Base-by-base conservation (phyloP, 164 flowering plant genomes). In the Annona squamosa region DNA sequence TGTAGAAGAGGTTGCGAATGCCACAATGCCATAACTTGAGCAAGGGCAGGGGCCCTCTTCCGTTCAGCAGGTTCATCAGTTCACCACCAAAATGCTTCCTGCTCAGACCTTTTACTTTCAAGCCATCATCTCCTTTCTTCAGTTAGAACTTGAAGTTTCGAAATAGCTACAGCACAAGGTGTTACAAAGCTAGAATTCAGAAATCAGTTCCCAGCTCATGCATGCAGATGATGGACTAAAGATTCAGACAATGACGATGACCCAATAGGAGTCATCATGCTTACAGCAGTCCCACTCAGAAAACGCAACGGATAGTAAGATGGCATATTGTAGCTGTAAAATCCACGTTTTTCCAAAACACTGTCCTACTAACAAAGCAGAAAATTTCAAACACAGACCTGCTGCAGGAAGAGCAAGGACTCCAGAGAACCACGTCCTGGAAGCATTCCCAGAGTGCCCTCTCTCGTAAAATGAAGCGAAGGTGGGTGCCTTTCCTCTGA, bases 361-460 rank as follows among this genome's bases (percentile, higher is more conserved):
- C 42, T 42, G 13, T 10, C 41, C 5, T 56, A 26, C 37, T 9
- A 2, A 52, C 16, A 70, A 9, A 26, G 48, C 4, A 56, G 63
- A 3, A 70, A n/a, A 37, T 41, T 48, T 12, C 43, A 45, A 26
- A 47, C n/a, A 18, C 71, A 72, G 80, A 95, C 99, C 98, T 90
- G 97, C 97, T 0, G 89, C 91, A 67, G 99, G 94, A 74, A 93
- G 83, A 41, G 88, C 91, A 72, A 93, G 83, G 18, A 81, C 84
- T 71, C 90, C 88, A 68, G 97, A 81, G 75, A 89, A 62, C 97
- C 98, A 96, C 69, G 80, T 82, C 44, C 83, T 77, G 42, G 86
- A 77, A 7, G 85, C 83, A 84, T 78, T 87, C 71, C 70, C 79
- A 10, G 89, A 85, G 67, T 78, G 81, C 10, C 79, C 74, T 59